phyloP scores from a whole-genome alignment of 306 rosid species.

The Rosa multiflora region DNA sequence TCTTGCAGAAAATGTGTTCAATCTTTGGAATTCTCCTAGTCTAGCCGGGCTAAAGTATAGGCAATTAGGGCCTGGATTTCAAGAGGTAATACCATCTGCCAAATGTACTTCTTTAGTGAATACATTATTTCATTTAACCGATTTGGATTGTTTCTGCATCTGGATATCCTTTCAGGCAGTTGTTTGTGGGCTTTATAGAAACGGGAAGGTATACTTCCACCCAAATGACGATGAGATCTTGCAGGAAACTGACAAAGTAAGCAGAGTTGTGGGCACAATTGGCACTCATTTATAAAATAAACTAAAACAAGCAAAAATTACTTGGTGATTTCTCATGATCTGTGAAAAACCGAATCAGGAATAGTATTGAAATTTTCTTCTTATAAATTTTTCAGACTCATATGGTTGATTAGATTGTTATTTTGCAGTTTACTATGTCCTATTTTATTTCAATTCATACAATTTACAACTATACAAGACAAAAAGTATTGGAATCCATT shows the following conservation, averaged over 20 bases:
- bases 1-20: conserved; percentile 88
- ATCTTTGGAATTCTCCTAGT: conserved; percentile 65
- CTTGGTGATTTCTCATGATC: neutral
- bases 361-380: neutral
- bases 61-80: conserved; percentile 59
- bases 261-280: conserved; percentile 28
- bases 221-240: conserved; percentile 77
- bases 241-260: conserved; percentile 82
- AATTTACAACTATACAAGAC: neutral
- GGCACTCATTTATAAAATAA: neutral
- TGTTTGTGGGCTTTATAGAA: conserved; percentile 86
- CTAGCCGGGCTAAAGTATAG: conserved; percentile 66
- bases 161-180: conserved; percentile 63
- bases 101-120: conserved; percentile 21
- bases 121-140: conserved; percentile 16
- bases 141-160: conserved; percentile 16
- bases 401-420: conserved; percentile 5
- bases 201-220: conserved; percentile 81
- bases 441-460: neutral
- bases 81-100: conserved; percentile 51
- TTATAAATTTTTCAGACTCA: neutral
- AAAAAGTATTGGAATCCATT: neutral
- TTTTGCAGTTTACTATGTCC: neutral
- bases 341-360: neutral
- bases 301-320: neutral